Evolutionary conservation across 78 protist genomes (phyloP).

Genomic region (Dictyostelium discoideum): dicty_2.7 NC_007091.3:3984001-3984500

Average conservation of each 20-base stretch:
- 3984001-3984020: too few species aligned
- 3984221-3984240: constrained; percentile 50
- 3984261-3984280: constrained; percentile 45
- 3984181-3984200: constrained; percentile 30
- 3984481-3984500: neutral
- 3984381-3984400: too few species aligned
- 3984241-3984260: constrained; percentile 50
- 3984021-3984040: too few species aligned
- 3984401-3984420: neutral
- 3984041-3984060: too few species aligned
- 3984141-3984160: constrained; percentile 11
- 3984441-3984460: neutral
- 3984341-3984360: neutral
- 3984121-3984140: constrained; percentile 47
- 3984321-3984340: constrained; percentile 51
- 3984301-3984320: constrained; percentile 52
- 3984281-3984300: constrained; percentile 58
- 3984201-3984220: constrained; percentile 58
- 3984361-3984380: neutral
- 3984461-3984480: neutral
- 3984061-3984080: too few species aligned
- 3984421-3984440: neutral
- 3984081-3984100: neutral
- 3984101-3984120: constrained; percentile 60
- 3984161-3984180: constrained; percentile 76